A percentile compares a stretch with the other conserved stretches of the same genome.
Conservation (phyloP, 1,284 basidiomycete species). For the Leccinum subrobustum region DNA sequence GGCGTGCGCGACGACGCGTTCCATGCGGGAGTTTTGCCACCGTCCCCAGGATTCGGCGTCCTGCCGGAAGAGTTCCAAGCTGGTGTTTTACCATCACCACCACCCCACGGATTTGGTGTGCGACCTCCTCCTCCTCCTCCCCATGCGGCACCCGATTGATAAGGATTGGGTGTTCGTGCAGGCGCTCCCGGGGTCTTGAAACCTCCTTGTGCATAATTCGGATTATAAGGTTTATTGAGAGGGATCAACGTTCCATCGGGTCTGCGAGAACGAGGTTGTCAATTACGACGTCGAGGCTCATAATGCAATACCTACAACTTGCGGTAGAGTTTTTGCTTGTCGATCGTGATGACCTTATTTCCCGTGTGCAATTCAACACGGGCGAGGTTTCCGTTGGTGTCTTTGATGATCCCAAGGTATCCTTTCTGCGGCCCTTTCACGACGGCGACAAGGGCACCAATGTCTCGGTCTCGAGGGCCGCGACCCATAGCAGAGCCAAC, state of each 20-base stretch:
- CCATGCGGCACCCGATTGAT: slow-evolving; percentile 35
- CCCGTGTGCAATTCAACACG: slow-evolving; percentile 91
- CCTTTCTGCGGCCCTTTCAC: slow-evolving; percentile 92
- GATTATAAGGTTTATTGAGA: slow-evolving; percentile 37
- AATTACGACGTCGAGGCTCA: neutral
- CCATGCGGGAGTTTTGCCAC: slow-evolving; percentile 58
- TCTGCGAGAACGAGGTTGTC: slow-evolving; percentile 33
- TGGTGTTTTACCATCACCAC: slow-evolving; percentile 61
- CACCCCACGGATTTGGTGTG: slow-evolving; percentile 59
- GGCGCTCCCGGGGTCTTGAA: slow-evolving; percentile 36
- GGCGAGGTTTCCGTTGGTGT: slow-evolving; percentile 85
- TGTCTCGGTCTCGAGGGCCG: slow-evolving; percentile 78
- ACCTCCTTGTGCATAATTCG: slow-evolving; percentile 16
- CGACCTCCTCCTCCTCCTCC: slow-evolving; percentile 31
- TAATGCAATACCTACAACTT: slow-evolving; percentile 64
- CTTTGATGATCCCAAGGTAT: slow-evolving; percentile 91
- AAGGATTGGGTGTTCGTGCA: slow-evolving; percentile 38
- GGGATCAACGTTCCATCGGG: slow-evolving; percentile 55
- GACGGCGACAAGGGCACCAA: slow-evolving; percentile 80
- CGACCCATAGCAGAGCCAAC: slow-evolving; percentile 76
- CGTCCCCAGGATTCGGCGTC: slow-evolving; percentile 66
- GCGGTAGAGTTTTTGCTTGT: slow-evolving; percentile 76
- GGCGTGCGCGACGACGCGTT: slow-evolving; percentile 55
- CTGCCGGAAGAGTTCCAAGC: slow-evolving; percentile 48
- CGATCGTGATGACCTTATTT: slow-evolving; percentile 88